Evolutionary conservation across 1,284 basidiomycete genomes (phyloP).

Genomic region (Thelephora terrestris): DNA sequence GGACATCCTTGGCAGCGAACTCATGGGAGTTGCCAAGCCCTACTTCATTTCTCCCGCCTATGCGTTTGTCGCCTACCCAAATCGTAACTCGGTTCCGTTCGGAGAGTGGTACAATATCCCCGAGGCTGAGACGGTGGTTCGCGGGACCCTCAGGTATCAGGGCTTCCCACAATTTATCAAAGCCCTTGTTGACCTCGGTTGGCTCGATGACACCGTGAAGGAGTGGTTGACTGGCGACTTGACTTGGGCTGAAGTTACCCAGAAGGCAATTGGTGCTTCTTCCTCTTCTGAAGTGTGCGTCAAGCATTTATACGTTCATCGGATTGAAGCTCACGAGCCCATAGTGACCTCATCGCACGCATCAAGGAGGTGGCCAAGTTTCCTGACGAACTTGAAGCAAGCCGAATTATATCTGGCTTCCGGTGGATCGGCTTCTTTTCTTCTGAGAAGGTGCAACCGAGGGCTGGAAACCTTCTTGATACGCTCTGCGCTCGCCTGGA

Average conservation of each 20-base stretch:
- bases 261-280: constrained; percentile 68
- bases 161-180: constrained; percentile 98
- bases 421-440: constrained; percentile 95
- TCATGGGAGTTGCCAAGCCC: constrained; percentile 85
- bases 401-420: constrained; percentile 78
- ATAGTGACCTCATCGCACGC: constrained; percentile 56
- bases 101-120: constrained; percentile 82
- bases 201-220: constrained; percentile 72
- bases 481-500: constrained; percentile 91
- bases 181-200: constrained; percentile 82
- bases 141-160: constrained; percentile 93
- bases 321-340: constrained; percentile 2
- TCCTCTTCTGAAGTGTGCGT: constrained; percentile 62
- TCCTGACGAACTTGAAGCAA: constrained; percentile 57
- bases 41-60: constrained; percentile 96
- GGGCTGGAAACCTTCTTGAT: constrained; percentile 79
- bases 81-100: constrained; percentile 92
- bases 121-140: constrained; percentile 86
- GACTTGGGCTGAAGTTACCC: constrained; percentile 78
- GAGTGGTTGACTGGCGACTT: constrained; percentile 70
- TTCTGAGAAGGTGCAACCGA: constrained; percentile 50
- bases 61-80: constrained; percentile 96
- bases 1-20: constrained; percentile 56
- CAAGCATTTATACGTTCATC: not conserved
- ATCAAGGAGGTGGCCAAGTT: constrained; percentile 67